Percentiles rank a stretch among this genome's conserved stretches.
These are phyloP conservation scores for Fusarium pseudocircinatum DNA, from an alignment of 2,329 filamentous ascomycete species.

Conservation along the genomic window DNA sequence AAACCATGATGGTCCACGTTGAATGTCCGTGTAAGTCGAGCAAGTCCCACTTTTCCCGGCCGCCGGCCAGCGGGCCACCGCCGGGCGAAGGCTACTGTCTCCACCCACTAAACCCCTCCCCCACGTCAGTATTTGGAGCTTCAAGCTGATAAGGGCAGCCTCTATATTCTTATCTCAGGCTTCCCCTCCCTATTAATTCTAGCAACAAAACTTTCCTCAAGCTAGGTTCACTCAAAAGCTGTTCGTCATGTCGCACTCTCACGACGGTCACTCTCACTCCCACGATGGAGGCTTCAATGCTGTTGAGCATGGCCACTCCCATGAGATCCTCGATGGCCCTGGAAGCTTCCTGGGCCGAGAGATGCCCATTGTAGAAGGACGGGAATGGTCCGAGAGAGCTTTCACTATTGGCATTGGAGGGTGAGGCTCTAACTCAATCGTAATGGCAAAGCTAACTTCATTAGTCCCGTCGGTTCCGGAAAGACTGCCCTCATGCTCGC, in stretches of 20 bases:
- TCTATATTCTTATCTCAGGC: constrained; percentile 10
- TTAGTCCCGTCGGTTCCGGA: constrained; percentile 91
- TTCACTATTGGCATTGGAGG: constrained; percentile 99
- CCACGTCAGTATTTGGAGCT: constrained; percentile 20
- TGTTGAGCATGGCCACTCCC: constrained; percentile 89
- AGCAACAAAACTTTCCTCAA: not conserved
- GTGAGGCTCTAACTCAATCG: constrained; percentile 58
- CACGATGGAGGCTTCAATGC: constrained; percentile 61
- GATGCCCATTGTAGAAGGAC: constrained; percentile 90
- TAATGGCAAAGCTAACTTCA: not conserved
- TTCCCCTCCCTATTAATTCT: constrained; percentile 7
- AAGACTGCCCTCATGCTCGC: constrained; percentile 98
- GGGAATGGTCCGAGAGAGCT: constrained; percentile 87
- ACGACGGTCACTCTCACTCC: constrained; percentile 69
- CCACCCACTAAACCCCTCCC: constrained; percentile 21
- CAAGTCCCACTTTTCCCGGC: constrained; percentile 16
- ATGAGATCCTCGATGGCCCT: constrained; percentile 94
- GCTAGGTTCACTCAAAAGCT: not conserved
- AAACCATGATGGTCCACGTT: not conserved
- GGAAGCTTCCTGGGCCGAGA: constrained; percentile 90
- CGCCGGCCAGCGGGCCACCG: constrained; percentile 1
- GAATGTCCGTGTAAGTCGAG: not conserved
- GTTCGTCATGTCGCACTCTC: constrained; percentile 56
- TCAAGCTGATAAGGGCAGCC: constrained; percentile 28
- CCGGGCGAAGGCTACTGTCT: not conserved